Base-by-base conservation (phyloP, 495 filamentous ascomycete genomes). In the Tuber umbilicatum region DNA sequence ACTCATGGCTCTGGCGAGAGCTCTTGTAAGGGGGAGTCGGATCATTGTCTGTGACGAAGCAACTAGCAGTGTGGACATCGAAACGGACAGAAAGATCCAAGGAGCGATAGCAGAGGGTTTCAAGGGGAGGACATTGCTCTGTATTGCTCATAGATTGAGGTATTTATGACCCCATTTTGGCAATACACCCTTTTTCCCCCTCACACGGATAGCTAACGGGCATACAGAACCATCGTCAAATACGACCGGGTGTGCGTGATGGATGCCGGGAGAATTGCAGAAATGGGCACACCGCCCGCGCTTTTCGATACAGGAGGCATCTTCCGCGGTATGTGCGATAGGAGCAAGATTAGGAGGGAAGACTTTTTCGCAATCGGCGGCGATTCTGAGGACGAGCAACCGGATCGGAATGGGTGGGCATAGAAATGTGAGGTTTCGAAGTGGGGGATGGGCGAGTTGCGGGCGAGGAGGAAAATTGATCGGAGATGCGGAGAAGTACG, bases 11-110 rank as follows among this genome's bases (percentile, higher is more conserved):
- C 86, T 99, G 1, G 94, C 94, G 1, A 89, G 94, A 0, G 94
- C 94, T 0, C 88, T 97, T 2, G 94, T 97, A 0, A 89, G 95
- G 42, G 88, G 91, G 41, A 90, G 90, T 0, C 92, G 92, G 78
- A 97, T 97, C 84, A 97, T 97, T 79, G 90, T 99, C 70, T 97
- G 93, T 84, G 94, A 99, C 85, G 95, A 97, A 84, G 94, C 95
- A 0, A 99, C 94, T 0, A 92, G 90, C 5, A 91, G 89, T 6
- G 94, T 99, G 7, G 94, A 99, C 84, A 94, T 97, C 84, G 94
- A 97, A 83, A 99, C 95, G 17, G 94, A 99, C 78, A 89, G 92
- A 84, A 94, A 94, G 87, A 97, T 99, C 83, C 95, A 99, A 85
- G 85, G 85, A 67, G 97, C 94, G 9, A 97, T 99, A 83, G 90